A percentile compares a stretch with the other conserved stretches of the same genome.
phyloP scores from a whole-genome alignment of 805 yeast genomes.

The Saccharomyces eubayanus region DNA sequence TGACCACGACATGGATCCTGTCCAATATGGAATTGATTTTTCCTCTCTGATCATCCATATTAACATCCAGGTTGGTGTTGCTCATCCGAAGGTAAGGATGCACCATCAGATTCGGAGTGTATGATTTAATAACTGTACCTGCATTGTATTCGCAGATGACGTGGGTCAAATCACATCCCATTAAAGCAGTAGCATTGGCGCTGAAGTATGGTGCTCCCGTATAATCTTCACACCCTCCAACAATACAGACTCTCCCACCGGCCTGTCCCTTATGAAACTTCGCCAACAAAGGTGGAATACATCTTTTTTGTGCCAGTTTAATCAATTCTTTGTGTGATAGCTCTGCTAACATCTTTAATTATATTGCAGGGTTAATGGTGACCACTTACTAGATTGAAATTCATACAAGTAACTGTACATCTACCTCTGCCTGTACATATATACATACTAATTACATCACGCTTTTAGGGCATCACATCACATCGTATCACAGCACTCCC shows the following conservation, averaged over 20 bases:
- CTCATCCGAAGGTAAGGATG: conserved; percentile 74
- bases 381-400: background rate
- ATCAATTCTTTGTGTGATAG: conserved; percentile 38
- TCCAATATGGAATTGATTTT: conserved; percentile 48
- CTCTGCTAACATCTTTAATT: conserved; percentile 5
- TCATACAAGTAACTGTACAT: background rate
- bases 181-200: conserved; percentile 71
- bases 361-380: background rate
- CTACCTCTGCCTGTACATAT: background rate
- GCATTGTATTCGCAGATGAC: conserved; percentile 78
- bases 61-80: conserved; percentile 23
- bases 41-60: conserved; percentile 34
- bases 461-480: background rate
- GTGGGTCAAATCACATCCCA: conserved; percentile 87
- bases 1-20: conserved; percentile 70
- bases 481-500: background rate
- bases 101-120: conserved; percentile 91
- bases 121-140: conserved; percentile 71
- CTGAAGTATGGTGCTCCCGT: conserved; percentile 96
- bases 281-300: conserved; percentile 71
- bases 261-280: conserved; percentile 81
- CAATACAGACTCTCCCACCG: conserved; percentile 80
- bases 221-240: conserved; percentile 93
- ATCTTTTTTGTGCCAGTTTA: conserved; percentile 36
- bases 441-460: background rate